Conservation (phyloP, 106 monocot genomes). For the Triglochin maritima region DNA sequence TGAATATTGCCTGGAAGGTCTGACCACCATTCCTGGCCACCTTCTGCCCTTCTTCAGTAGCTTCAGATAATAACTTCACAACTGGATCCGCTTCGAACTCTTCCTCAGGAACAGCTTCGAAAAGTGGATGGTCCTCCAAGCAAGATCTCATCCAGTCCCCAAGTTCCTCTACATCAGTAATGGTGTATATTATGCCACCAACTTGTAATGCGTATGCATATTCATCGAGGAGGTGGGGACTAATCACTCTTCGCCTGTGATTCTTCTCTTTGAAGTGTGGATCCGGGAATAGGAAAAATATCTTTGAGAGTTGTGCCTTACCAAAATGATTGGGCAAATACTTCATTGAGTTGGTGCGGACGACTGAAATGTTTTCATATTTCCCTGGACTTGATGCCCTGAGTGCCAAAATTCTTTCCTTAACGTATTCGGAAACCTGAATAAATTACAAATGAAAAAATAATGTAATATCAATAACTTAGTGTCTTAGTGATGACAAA, state of each 20-base stretch:
- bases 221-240: conserved; percentile 80
- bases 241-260: conserved; percentile 78
- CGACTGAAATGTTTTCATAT: conserved; percentile 78
- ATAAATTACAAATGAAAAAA: neutral
- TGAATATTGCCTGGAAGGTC: conserved; percentile 63
- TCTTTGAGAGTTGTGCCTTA: conserved; percentile 82
- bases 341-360: conserved; percentile 96
- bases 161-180: conserved; percentile 94
- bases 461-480: neutral
- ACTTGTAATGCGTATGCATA: conserved; percentile 66
- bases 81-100: conserved; percentile 63
- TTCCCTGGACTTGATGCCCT: conserved; percentile 61
- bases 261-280: conserved; percentile 99
- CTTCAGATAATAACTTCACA: conserved; percentile 46
- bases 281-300: conserved; percentile 97
- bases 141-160: conserved; percentile 86
- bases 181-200: conserved; percentile 78
- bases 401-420: conserved; percentile 78
- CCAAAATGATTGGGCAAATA: conserved; percentile 89
- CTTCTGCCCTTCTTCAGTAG: conserved; percentile 91
- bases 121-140: conserved; percentile 82
- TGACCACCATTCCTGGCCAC: conserved; percentile 90
- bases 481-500: neutral
- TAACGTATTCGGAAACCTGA: conserved; percentile 94
- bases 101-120: conserved; percentile 39